Base-by-base conservation (phyloP, 805 yeast genomes). In the Kodamaea laetipori region DNA sequence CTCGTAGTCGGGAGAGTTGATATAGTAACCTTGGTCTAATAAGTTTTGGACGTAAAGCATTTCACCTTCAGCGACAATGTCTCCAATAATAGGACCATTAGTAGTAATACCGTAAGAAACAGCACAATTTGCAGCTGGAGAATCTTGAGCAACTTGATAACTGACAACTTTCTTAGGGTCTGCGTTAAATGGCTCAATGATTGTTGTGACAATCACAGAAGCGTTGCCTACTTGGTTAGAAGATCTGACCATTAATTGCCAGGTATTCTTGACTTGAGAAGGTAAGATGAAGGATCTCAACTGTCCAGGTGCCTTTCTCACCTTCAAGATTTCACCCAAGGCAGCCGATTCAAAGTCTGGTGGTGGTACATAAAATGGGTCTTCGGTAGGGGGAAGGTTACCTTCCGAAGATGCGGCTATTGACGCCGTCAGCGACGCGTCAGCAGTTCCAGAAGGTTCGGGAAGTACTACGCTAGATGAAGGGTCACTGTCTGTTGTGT, bases 1-100 rank as follows among this genome's bases (percentile, higher is more conserved):
- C 43, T 67, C 66, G 39, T 65, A 64, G 47, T 66, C 71, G 0
- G 71, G 62, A 6, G 56, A 51, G 1, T 62, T 57, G 2, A 67
- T 65, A 44, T 53, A 61, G 54, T 64, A 67, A 7, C 73, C 74
- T 21, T 56, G 40, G 12, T 48, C 27, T 23, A 57, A 47, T 6
- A 47, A 51, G 3, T 45, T 30, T 19, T 46, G 37, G 42, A 51
- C 34, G 19, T 47, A 33, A 15, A 24, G 27, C 49, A 52, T 44
- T 32, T 57, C 59, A 6, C 45, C 24, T 40, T 56, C 56, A 4
- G 49, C n/a, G 7, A 31, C 43, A 6, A 53, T 18, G 19, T 54
- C 50, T 30, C 49, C 46, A 16, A 30, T 17, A 8, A 31, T 35
- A 2, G 48, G 30, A 13, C 47, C 51, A 4, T 47, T 56, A 24